Conservation (phyloP, 148 eudicot species). For the Cornus suecica region DNA sequence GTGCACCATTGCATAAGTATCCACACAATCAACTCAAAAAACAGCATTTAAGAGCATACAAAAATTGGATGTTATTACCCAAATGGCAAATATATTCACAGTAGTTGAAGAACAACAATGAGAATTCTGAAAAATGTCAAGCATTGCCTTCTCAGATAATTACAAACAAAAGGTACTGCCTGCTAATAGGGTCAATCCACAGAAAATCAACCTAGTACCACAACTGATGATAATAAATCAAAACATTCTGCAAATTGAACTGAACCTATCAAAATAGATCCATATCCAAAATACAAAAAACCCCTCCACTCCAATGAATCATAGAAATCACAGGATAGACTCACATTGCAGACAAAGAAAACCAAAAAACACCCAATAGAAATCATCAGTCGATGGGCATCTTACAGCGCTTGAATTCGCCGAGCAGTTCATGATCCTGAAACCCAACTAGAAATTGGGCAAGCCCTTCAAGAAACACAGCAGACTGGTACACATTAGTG, state of each 20-base stretch:
- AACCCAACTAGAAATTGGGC: conserved; percentile 81
- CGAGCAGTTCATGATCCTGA: conserved; percentile 43
- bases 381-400: conserved; percentile 31
- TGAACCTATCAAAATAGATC: background rate
- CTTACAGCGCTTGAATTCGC: conserved; percentile 36
- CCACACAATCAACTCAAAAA: too few relatives aligned
- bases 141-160: too few relatives aligned
- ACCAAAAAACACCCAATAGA: conserved; percentile 3
- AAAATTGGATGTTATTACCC: too few relatives aligned
- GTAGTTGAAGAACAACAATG: too few relatives aligned
- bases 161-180: too few relatives aligned
- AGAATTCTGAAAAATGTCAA: too few relatives aligned
- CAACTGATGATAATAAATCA: too few relatives aligned
- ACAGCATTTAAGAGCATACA: too few relatives aligned
- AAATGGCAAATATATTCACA: too few relatives aligned
- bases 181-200: too few relatives aligned
- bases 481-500: conserved; percentile 63
- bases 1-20: too few relatives aligned
- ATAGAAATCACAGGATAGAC: background rate
- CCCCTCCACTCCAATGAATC: background rate
- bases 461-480: conserved; percentile 65
- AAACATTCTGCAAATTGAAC: background rate
- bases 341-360: background rate
- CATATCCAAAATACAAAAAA: background rate
- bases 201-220: too few relatives aligned